These are phyloP conservation scores for Penicillium egyptiacum DNA, from an alignment of 495 filamentous ascomycete genomes.

Conservation along the genomic window DNA sequence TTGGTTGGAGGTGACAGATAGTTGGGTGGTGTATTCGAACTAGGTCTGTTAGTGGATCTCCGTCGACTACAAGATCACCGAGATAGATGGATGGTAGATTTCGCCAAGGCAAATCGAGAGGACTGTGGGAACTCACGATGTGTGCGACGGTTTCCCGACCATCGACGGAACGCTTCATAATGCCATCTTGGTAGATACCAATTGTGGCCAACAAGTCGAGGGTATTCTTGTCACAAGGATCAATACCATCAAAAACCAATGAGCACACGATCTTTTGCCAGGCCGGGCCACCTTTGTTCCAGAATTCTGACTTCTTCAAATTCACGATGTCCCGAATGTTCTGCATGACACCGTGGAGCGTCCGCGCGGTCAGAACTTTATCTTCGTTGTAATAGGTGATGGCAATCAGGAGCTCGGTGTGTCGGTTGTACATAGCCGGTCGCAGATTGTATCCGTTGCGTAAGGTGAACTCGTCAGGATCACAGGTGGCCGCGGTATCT, in stretches of 20 bases:
- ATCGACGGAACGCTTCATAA: constrained; percentile 97
- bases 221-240: constrained; percentile 94
- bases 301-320: constrained; percentile 96
- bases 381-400: constrained; percentile 99
- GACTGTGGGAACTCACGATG: constrained; percentile 55
- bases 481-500: constrained; percentile 96
- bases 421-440: constrained; percentile 97
- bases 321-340: constrained; percentile 98
- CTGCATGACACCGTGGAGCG: constrained; percentile 96
- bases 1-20: constrained; percentile 94
- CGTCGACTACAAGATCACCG: neutral
- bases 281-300: constrained; percentile 96
- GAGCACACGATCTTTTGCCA: constrained; percentile 99
- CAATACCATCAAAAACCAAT: constrained; percentile 95
- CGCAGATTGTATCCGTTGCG: constrained; percentile 98
- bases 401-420: constrained; percentile 94
- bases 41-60: constrained; percentile 19
- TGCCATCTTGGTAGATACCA: constrained; percentile 94
- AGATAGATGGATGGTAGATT: neutral
- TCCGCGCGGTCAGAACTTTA: constrained; percentile 87
- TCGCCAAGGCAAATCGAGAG: neutral
- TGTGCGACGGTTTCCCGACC: constrained; percentile 94
- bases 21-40: constrained; percentile 98
- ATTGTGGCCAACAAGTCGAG: constrained; percentile 92
- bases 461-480: constrained; percentile 96